A percentile compares a stretch with the other conserved stretches of the same genome.
Conservation (phyloP, 2,329 filamentous ascomycete species). For the Helotiales sp. region DNA sequence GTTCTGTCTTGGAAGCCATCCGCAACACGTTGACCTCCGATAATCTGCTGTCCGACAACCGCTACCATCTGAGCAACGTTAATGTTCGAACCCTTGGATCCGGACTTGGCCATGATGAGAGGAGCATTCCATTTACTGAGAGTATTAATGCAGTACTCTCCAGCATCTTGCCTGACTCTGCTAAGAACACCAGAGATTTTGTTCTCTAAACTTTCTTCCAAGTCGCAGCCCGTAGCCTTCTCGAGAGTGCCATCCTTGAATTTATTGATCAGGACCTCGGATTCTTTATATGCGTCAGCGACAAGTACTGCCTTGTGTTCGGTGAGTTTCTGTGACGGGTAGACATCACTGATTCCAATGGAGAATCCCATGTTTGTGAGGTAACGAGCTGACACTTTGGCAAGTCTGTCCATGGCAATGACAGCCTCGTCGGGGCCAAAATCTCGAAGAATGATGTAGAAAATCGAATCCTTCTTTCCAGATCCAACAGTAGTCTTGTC, state of each 20-base stretch:
- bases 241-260: conserved; percentile 82
- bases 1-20: conserved; percentile 97
- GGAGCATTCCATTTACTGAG: conserved; percentile 92
- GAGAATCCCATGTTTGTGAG: conserved; percentile 93
- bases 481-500: conserved; percentile 97
- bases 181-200: conserved; percentile 89
- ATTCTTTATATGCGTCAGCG: conserved; percentile 76
- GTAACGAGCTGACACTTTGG: conserved; percentile 86
- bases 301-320: conserved; percentile 78
- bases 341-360: conserved; percentile 94
- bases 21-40: conserved; percentile 86
- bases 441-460: conserved; percentile 95
- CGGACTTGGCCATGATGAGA: conserved; percentile 95
- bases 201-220: conserved; percentile 91
- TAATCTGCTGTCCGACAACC: conserved; percentile 96
- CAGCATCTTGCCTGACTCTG: conserved; percentile 88
- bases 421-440: conserved; percentile 90
- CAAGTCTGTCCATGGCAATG: conserved; percentile 89
- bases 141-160: conserved; percentile 87
- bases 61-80: conserved; percentile 99
- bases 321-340: conserved; percentile 74
- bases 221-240: conserved; percentile 86
- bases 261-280: conserved; percentile 79
- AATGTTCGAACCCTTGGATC: conserved; percentile 95
- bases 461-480: conserved; percentile 97